Evolutionary conservation across 495 filamentous ascomycete species (phyloP), one percentile per base, ranked within the genome.

Genomic region (Friedmanniomyces endolithicus): DNA sequence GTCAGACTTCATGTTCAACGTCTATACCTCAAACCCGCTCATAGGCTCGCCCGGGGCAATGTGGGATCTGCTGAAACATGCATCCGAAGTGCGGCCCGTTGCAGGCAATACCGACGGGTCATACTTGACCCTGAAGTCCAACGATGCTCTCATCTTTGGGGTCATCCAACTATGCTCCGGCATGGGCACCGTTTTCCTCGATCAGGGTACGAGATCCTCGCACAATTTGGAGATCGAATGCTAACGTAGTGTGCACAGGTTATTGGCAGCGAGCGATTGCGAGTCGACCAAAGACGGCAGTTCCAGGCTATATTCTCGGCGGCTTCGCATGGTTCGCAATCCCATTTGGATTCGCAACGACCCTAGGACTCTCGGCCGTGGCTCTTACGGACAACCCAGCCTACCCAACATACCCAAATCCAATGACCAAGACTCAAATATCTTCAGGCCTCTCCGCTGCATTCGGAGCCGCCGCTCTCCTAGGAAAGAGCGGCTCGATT

Each of bases 211-310:
- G 27, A 31, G 9, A 31, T 3, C 9, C 3, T 31, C 27, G 27
- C 9, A 31, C 27, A 9, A 31, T 31, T 3, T 31, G 27, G 9
- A 9, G 3, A 9, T 31, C 27, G 9, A 3, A 9, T 4, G 4
- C 9, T 31, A 31, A 31, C 27, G 27, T 31, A 3, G 9, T 31
- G n/a, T n/a, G n/a, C 9, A 31, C 27, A 31, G 27, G 59, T 19
- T 66, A 66, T 50, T 64, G 57, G 60, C 63, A 65, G 45, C 48
- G 63, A 16, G 60, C 60, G 40, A 65, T 65, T 43, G 64, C 64
- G 1, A 60, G 58, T 4, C 48, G 59, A 24, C 63, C 63, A 7
- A 57, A 57, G 8, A 65, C 63, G 1, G 63, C 63, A 6, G 63
- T 65, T 8, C 43, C 51, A 44, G 63, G 59, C 2, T 65, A 65